Evolutionary conservation across 352 stramenopile genomes (phyloP).

Genomic region (Discostella stelligera): DNA sequence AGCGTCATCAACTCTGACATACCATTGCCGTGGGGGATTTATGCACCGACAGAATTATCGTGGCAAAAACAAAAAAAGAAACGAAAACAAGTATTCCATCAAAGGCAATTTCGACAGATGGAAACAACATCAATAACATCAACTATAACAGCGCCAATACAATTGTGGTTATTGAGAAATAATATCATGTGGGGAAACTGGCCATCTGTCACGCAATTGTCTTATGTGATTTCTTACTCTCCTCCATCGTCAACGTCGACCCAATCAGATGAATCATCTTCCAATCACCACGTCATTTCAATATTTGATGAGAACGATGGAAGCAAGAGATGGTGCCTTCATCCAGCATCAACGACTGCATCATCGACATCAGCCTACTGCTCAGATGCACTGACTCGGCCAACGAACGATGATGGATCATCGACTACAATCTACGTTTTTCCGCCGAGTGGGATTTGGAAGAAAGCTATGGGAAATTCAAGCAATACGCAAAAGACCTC

Average conservation of each 20-base stretch:
- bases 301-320: constrained; percentile 11
- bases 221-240: constrained; percentile 24
- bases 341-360: constrained; percentile 3
- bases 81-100: constrained; percentile 1
- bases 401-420: neutral
- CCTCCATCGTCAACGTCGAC: constrained; percentile 20
- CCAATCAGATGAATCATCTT: constrained; percentile 4
- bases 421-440: constrained; percentile 7
- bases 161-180: neutral
- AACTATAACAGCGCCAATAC: neutral
- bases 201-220: constrained; percentile 39
- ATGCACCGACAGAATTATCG: constrained; percentile 23
- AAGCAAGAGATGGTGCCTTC: constrained; percentile 27
- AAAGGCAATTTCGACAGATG: constrained; percentile 29
- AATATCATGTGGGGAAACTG: constrained; percentile 8
- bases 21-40: constrained; percentile 34
- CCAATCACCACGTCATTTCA: constrained; percentile 20
- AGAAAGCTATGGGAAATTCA: neutral
- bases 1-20: neutral
- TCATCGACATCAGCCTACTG: constrained; percentile 1
- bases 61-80: constrained; percentile 18
- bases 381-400: neutral
- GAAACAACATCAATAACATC: constrained; percentile 14
- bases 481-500: constrained; percentile 1
- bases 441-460: constrained; percentile 31